phyloP scores from a whole-genome alignment of 305 asterid genomes.

The Fraxinus albicans region DNA sequence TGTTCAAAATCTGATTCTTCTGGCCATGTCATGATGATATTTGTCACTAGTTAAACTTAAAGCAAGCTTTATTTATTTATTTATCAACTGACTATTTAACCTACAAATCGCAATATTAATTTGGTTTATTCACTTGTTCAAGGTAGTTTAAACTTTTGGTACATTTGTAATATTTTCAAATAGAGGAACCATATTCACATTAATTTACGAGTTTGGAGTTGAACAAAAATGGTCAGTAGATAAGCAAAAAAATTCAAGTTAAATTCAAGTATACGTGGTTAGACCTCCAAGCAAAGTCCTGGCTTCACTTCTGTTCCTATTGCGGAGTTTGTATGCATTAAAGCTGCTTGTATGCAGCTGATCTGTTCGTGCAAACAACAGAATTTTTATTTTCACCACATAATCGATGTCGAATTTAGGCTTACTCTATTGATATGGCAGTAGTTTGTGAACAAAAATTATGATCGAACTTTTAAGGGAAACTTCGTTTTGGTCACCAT shows the following conservation, averaged over 20 bases:
- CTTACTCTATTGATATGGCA: neutral
- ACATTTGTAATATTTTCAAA: neutral
- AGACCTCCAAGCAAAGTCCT: neutral
- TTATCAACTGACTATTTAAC: neutral
- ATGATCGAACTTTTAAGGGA: neutral
- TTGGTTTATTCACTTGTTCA: neutral
- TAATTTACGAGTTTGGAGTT: neutral
- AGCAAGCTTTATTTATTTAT: neutral
- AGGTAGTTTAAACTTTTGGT: slow-evolving; percentile 1
- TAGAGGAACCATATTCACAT: neutral
- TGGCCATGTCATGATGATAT: neutral
- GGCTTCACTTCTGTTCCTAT: neutral
- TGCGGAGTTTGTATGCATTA: neutral
- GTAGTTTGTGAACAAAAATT: neutral
- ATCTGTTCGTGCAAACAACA: neutral
- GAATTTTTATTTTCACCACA: neutral
- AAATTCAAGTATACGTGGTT: neutral
- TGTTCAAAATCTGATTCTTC: slow-evolving; percentile 1
- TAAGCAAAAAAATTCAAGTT: neutral
- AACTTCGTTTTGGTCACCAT: neutral
- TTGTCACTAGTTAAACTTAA: neutral
- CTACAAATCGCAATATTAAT: neutral
- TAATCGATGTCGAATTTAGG: neutral
- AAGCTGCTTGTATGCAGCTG: neutral
- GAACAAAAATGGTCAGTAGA: neutral